A percentile compares a stretch with the other conserved stretches of the same genome.
Conservation (phyloP, 148 eudicot genomes). For the Camellia lanceoleosa region DNA sequence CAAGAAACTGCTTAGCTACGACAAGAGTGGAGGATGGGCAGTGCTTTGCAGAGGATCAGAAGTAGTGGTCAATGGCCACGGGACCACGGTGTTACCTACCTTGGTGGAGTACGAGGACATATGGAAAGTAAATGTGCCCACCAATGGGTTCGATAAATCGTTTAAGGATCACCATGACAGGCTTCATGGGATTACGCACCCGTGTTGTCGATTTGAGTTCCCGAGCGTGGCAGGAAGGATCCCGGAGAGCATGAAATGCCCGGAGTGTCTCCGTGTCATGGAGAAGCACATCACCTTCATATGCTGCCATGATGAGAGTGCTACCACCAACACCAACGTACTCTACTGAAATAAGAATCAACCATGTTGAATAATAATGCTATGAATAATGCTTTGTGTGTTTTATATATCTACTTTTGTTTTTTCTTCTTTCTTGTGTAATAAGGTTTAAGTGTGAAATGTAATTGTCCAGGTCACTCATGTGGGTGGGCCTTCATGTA, state of each 20-base stretch:
- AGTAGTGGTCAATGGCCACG: constrained; percentile 36
- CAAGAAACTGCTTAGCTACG: constrained; percentile 47
- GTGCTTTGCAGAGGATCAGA: constrained; percentile 41
- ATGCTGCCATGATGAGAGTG: constrained; percentile 41
- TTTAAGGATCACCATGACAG: constrained; percentile 21
- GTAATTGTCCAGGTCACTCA: not conserved
- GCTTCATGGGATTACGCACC: constrained; percentile 20
- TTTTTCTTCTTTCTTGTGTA: not conserved
- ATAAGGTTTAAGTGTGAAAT: not conserved
- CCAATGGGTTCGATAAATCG: constrained; percentile 29
- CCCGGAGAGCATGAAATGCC: constrained; percentile 42
- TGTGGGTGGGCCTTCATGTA: not conserved
- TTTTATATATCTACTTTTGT: not conserved
- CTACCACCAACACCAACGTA: not conserved
- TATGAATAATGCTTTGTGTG: not conserved
- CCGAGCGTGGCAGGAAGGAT: constrained; percentile 25
- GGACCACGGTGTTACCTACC: constrained; percentile 18
- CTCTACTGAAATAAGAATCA: no score
- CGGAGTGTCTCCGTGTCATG: constrained; percentile 48
- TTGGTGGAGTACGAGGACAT: constrained; percentile 13
- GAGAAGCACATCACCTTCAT: constrained; percentile 29
- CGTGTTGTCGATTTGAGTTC: constrained; percentile 46
- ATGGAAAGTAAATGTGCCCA: constrained; percentile 36
- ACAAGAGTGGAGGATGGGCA: constrained; percentile 53
- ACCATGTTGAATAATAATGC: no score